Percentiles rank a stretch among this genome's conserved stretches.
Evolutionary conservation across 176 grass and related monocot species (phyloP).

Genomic region (Cenchrus purpureus): DNA sequence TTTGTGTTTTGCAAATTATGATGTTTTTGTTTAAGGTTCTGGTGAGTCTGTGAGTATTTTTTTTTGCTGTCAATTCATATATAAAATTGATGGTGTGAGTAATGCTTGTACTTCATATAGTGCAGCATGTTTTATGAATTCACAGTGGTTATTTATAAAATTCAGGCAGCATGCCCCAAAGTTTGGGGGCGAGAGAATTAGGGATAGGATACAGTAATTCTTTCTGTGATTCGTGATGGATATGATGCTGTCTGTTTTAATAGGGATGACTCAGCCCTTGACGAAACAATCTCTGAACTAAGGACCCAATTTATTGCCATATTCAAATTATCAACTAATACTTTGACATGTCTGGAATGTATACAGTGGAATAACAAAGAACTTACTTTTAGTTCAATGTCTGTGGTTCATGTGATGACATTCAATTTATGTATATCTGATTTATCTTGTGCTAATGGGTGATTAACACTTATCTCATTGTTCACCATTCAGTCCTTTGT

Average conservation of each 20-base stretch:
- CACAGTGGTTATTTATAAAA: not conserved
- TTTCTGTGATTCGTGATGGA: not conserved
- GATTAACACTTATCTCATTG: constrained; percentile 28
- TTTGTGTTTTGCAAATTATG: not conserved
- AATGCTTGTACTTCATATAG: not conserved
- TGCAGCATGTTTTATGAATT: not conserved
- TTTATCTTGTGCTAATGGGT: constrained; percentile 17
- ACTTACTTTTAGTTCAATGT: not conserved
- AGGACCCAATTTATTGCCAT: not conserved
- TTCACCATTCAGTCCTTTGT: constrained; percentile 69
- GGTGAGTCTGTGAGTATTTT: constrained; percentile 23
- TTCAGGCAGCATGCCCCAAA: not conserved
- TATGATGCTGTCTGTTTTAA: not conserved
- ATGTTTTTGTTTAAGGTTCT: constrained; percentile 11
- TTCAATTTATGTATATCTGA: constrained; percentile 34
- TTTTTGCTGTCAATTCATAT: not conserved
- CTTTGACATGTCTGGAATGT: not conserved
- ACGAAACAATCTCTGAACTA: not conserved
- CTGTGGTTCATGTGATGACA: not conserved
- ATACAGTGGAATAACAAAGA: constrained; percentile 9
- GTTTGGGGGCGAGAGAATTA: not conserved
- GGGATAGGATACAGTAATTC: not conserved
- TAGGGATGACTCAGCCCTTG: not conserved
- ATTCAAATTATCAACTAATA: not conserved
- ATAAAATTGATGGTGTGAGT: too few species aligned